A percentile compares a stretch with the other conserved stretches of the same genome.
These are phyloP conservation scores for Apiospora marii DNA, from an alignment of 2,329 filamentous ascomycete genomes.

Conservation along the genomic window DNA sequence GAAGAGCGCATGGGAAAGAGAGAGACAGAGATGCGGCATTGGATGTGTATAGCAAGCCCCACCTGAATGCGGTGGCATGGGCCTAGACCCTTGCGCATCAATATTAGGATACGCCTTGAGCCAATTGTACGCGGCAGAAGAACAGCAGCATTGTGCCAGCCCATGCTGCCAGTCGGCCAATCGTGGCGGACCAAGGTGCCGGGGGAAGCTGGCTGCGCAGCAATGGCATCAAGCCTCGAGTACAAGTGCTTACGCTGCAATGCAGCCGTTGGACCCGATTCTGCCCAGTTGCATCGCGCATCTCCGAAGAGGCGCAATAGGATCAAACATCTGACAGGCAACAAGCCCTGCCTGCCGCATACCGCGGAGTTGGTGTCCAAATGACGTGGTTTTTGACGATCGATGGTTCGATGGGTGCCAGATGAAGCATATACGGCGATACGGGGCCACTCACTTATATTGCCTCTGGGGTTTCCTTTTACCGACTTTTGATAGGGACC, in stretches of 20 bases:
- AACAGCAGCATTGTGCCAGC: not conserved
- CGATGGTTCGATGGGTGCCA: not conserved
- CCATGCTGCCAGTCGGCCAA: not conserved
- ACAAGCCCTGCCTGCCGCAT: not conserved
- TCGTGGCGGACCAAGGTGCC: not conserved
- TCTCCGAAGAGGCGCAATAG: conserved; percentile 11
- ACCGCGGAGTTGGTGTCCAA: not conserved
- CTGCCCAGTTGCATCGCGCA: conserved; percentile 19
- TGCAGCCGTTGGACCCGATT: not conserved
- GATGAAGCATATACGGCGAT: not conserved
- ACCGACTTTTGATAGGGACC: not conserved
- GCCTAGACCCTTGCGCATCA: conserved; percentile 14
- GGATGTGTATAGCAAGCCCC: conserved; percentile 6
- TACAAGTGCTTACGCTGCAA: not conserved
- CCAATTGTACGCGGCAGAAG: not conserved
- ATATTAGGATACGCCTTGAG: not conserved
- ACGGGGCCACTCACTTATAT: not conserved
- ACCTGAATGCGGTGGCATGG: conserved; percentile 6
- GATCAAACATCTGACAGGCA: conserved; percentile 14
- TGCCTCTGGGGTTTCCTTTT: not conserved
- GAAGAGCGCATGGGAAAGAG: not conserved
- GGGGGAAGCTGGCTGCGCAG: not conserved
- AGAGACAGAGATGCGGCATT: conserved; percentile 2
- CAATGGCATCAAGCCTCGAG: conserved; percentile 9
- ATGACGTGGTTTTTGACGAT: not conserved